A percentile compares a stretch with the other conserved stretches of the same genome.
These are phyloP conservation scores for maize (Zea mays) DNA, from an alignment of 176 grass and related monocot genomes.

Conservation along the genomic window Zm-B73-REFERENCE-NAM-5.0 NC_050101.1:164689001-164689500, in stretches of 20 bases:
- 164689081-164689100: constrained; percentile 15
- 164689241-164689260: constrained; percentile 78
- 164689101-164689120: constrained; percentile 7
- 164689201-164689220: constrained; percentile 63
- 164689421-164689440: too few species aligned
- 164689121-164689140: constrained; percentile 52
- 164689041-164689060: background rate
- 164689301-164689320: constrained; percentile 47
- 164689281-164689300: constrained; percentile 72
- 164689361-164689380: background rate
- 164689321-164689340: constrained; percentile 10
- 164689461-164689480: too few species aligned
- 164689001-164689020: constrained; percentile 53
- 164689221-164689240: constrained; percentile 83
- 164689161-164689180: constrained; percentile 65
- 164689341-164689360: background rate
- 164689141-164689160: constrained; percentile 75
- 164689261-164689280: constrained; percentile 74
- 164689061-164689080: background rate
- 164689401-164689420: constrained; percentile 2
- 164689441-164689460: too few species aligned
- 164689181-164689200: constrained; percentile 91
- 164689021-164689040: constrained; percentile 58
- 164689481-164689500: constrained; percentile 19
- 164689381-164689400: background rate